Conservation (phyloP, 306 rosid species). For the Oemleria cerasiformis region DNA sequence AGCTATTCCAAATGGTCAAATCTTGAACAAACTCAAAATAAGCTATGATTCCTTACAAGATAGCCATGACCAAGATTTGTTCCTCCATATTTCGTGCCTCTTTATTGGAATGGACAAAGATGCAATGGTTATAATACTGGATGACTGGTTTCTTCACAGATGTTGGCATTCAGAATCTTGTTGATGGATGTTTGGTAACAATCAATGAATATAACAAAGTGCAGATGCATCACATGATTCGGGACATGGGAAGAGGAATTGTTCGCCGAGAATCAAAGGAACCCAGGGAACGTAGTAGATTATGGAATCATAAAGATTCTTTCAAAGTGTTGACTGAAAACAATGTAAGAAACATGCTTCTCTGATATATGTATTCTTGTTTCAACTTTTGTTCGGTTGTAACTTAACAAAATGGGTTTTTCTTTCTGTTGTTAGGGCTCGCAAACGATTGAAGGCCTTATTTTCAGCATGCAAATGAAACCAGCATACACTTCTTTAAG, state of each 20-base stretch:
- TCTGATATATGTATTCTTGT: background rate
- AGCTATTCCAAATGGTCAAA: background rate
- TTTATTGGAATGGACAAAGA: background rate
- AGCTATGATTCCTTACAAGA: slow-evolving; percentile 10
- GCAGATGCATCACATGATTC: slow-evolving; percentile 7
- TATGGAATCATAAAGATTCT: slow-evolving; percentile 5
- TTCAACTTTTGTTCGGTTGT: background rate
- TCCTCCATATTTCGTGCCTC: slow-evolving; percentile 1
- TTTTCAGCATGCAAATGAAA: background rate
- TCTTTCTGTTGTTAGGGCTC: background rate
- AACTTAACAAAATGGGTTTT: background rate
- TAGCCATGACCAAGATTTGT: background rate
- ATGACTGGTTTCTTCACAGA: background rate
- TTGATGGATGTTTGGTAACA: background rate
- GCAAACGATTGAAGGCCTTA: background rate
- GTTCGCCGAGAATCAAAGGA: slow-evolving; percentile 1
- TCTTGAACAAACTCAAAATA: slow-evolving; percentile 5
- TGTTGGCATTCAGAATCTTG: background rate
- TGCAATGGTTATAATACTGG: background rate
- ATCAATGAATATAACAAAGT: background rate
- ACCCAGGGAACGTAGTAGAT: background rate
- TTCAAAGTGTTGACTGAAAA: background rate
- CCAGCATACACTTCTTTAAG: background rate
- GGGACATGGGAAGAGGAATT: slow-evolving; percentile 8
- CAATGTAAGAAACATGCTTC: background rate